Base-by-base conservation (phyloP, 352 stramenopile species). In the Phytophthora quininea region DNA sequence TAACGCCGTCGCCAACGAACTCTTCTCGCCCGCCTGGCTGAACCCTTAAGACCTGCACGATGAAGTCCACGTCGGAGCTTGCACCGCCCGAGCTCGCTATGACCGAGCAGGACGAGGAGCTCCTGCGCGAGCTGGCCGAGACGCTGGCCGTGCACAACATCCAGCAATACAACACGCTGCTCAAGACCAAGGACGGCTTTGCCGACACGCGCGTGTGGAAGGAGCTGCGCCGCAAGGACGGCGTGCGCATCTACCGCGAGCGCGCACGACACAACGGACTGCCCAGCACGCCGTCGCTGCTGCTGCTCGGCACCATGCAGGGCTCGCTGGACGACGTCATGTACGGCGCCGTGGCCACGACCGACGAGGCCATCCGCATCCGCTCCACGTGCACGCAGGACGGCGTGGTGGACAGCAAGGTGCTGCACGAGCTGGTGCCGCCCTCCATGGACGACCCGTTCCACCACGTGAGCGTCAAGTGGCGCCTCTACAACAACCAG, bases 371-470 rank as follows among this genome's bases (percentile, higher is more conserved):
- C 11, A 74, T 82, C 45, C 67, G 75, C 38, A 62, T 84, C 51
- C 69, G 76, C 45, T 74, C 72, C 8, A 69, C 66, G 3, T 77
- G 70, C 54, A 73, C 64, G 5, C 54, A 77, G 6, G 73, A 86
- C 53, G 67, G 66, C 9, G 58, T 82, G 3, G 46, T 80, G 0
- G 73, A 84, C 62, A 71, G 62, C 54, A 66, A 71, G 29, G 52
- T 81, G 15, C 67, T 81, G 30, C 48, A 73, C 14, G 50, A 71
- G 12, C 49, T 81, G 10, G 62, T 69, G 33, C 55, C 59, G 43
- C 66, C 73, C 3, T 72, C 46, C 2, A 42, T 60, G 35, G 51
- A 71, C 9, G 51, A 69, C 10, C 73, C 73, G 32, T 81, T 78
- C 66, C 62, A 69, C 55, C 62, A 73, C 35, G 56, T 64, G 31